Conservation (phyloP, 2,329 filamentous ascomycete genomes). For the Pleurostoma richardsiae region DNA sequence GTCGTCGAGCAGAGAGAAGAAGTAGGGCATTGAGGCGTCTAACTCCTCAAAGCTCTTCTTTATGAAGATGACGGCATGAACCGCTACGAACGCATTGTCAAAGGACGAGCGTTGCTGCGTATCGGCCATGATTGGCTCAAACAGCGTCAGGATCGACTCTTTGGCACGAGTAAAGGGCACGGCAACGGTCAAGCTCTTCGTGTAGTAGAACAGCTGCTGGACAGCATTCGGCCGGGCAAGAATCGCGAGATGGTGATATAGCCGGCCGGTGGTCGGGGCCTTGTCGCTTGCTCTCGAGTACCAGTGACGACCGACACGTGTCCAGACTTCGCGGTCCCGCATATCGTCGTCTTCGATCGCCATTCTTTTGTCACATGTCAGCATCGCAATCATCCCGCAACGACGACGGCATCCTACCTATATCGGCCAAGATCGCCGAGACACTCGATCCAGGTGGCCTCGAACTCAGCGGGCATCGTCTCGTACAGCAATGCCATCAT, state of each 20-base stretch:
- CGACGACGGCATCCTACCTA: too few species aligned
- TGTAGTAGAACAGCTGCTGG: conserved; percentile 64
- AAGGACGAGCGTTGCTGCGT: background rate
- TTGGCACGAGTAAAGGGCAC: conserved; percentile 57
- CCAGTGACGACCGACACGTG: conserved; percentile 70
- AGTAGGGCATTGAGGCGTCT: background rate
- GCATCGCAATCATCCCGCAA: too few species aligned
- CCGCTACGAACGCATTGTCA: background rate
- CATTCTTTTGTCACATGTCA: too few species aligned
- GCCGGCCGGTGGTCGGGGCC: conserved; percentile 67
- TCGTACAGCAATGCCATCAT: conserved; percentile 80
- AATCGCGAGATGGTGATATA: conserved; percentile 82
- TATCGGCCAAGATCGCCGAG: conserved; percentile 77
- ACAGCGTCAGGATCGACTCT: conserved; percentile 62
- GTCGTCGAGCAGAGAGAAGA: background rate
- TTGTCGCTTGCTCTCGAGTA: conserved; percentile 74
- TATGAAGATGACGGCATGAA: background rate
- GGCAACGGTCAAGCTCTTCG: conserved; percentile 59
- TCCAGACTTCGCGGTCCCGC: conserved; percentile 70
- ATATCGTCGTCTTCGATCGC: conserved; percentile 70
- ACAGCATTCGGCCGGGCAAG: conserved; percentile 61
- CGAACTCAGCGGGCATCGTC: conserved; percentile 69
- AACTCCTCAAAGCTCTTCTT: background rate
- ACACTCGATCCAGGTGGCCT: conserved; percentile 85
- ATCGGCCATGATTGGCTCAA: conserved; percentile 26